phyloP scores from a whole-genome alignment of 306 rosid species.

The Medicago arabica region DNA sequence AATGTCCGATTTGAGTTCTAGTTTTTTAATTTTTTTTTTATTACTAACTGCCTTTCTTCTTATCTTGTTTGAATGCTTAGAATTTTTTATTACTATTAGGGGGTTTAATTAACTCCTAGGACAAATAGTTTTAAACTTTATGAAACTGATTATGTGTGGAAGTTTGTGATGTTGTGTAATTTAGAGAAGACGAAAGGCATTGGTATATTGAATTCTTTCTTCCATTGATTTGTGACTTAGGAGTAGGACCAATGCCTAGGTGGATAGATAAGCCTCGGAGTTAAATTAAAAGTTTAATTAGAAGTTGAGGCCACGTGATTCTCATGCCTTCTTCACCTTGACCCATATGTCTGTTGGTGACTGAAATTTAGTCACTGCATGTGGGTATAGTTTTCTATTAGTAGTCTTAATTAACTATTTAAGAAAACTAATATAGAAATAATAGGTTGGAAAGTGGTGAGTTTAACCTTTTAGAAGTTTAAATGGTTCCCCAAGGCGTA shows the following conservation, averaged over 20 bases:
- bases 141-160: background rate
- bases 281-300: background rate
- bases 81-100: too few relatives aligned
- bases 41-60: too few relatives aligned
- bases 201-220: conserved; percentile 3
- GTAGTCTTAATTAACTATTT: too few relatives aligned
- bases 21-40: too few relatives aligned
- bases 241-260: background rate
- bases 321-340: conserved; percentile 23
- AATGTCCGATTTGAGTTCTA: too few relatives aligned
- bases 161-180: conserved; percentile 1
- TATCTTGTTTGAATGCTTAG: too few relatives aligned
- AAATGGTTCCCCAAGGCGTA: too few relatives aligned
- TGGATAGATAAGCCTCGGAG: background rate
- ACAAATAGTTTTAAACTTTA: background rate
- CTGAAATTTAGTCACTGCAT: background rate
- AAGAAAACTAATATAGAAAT: too few relatives aligned
- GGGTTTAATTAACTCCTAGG: background rate
- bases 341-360: conserved; percentile 21
- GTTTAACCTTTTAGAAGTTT: too few relatives aligned
- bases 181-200: background rate
- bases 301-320: conserved; percentile 28
- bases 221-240: conserved; percentile 24
- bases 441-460: too few relatives aligned
- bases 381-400: too few relatives aligned